Evolutionary conservation across 1,284 basidiomycete species (phyloP), one percentile per base, ranked within the genome.

Genomic region (Ganoderma leucocontextum): DNA sequence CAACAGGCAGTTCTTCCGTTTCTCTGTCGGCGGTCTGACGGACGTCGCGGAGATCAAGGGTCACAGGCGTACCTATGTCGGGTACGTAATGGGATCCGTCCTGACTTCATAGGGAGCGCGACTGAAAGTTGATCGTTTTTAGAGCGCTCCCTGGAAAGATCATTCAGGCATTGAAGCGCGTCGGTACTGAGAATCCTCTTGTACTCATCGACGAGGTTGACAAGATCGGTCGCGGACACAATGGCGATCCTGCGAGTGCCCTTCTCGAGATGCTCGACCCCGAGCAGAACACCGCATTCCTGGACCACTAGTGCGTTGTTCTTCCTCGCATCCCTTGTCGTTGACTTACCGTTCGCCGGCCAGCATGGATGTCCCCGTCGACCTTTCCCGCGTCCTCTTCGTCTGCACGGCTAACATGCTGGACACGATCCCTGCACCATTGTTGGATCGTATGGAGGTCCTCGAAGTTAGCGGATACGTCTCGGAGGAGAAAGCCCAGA

Each of bases 41-140:
- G 97, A 99, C 78, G 97, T 99, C 0, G 98, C 97, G 65, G 98
- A 99, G 86, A 99, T 99, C 80, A 99, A 99, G 83, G 98, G 98
- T 3, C 97, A 99, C 79, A 85, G 98, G 75, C 84, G 98, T 77
- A 99, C 97, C 25, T 99, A 99, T 78, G 96, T 98, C 67, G 97
- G 94, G 91, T 92, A 69, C 61, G 88, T 84, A 4, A 59, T 42
- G 7, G 22, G 22, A 15, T 52, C 35, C 3, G 13, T 61, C 33
- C 35, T 49, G 42, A 44, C 62, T 8, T 41, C 19, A 1, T 17
- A 33, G 10, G 19, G 3, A 33, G 3, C 41, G 36, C 29, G 10
- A 41, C 64, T 64, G 13, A 70, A 35, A 59, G 62, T 41, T 67
- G 19, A 15, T 55, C 41, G 41, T 19, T 8, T n/a, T 75, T 69